Percentiles rank a stretch among this genome's conserved stretches.
Conservation (phyloP, 305 asterid genomes). For the Stenogyne calaminthoides region DNA sequence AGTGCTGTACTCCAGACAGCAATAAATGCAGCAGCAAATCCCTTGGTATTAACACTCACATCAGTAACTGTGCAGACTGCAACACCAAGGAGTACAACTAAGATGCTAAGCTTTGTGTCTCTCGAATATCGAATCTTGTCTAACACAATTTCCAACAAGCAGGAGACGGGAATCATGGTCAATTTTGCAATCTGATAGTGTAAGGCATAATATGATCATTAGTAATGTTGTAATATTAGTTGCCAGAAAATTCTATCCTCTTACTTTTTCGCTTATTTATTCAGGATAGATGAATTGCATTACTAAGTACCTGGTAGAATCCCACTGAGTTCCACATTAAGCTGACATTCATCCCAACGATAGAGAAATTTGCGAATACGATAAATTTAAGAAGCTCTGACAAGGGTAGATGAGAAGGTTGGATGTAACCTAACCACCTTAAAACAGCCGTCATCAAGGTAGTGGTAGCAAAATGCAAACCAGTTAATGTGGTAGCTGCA, state of each 20-base stretch:
- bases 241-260: background rate
- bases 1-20: constrained; percentile 66
- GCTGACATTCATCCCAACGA: constrained; percentile 68
- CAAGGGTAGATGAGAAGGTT: constrained; percentile 54
- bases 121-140: constrained; percentile 59
- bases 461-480: constrained; percentile 62
- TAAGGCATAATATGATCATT: constrained; percentile 33
- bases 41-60: constrained; percentile 63
- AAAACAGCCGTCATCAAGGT: constrained; percentile 64
- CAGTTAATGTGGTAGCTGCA: constrained; percentile 64
- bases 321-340: constrained; percentile 70
- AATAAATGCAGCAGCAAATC: constrained; percentile 58
- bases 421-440: constrained; percentile 64
- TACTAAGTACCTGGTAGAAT: constrained; percentile 54
- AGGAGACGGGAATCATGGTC: constrained; percentile 63
- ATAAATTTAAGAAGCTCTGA: constrained; percentile 57
- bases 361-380: constrained; percentile 59
- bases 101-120: constrained; percentile 63
- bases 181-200: constrained; percentile 55
- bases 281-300: background rate
- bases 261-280: background rate
- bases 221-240: constrained; percentile 17
- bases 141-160: constrained; percentile 57
- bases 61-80: constrained; percentile 65
- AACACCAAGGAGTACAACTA: constrained; percentile 58